These are phyloP conservation scores for Clonostachys sp. DNA, from an alignment of 2,329 filamentous ascomycete species.

Conservation along the genomic window DNA sequence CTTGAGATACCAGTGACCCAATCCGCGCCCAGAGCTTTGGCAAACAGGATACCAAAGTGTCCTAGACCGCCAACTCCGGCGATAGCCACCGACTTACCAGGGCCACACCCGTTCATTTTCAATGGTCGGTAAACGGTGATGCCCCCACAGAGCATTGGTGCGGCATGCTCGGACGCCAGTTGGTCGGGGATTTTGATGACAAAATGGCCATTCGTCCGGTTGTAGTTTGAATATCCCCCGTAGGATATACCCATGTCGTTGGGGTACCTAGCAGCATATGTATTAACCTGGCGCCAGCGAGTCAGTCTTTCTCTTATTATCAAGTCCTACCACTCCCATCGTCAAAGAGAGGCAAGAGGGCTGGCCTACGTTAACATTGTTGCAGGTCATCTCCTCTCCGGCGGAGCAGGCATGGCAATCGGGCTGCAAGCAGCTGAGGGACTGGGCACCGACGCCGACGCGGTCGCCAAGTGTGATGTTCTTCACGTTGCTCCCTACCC, in stretches of 20 bases:
- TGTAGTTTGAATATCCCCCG: conserved; percentile 2
- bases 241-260: neutral
- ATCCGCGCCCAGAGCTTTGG: conserved; percentile 61
- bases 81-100: conserved; percentile 62
- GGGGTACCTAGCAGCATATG: neutral
- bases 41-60: conserved; percentile 65
- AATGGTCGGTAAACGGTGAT: conserved; percentile 65
- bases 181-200: conserved; percentile 39
- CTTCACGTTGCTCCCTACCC: conserved; percentile 37
- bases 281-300: conserved; percentile 18
- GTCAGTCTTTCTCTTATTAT: conserved; percentile 21
- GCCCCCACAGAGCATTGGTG: conserved; percentile 68
- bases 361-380: too few relatives aligned
- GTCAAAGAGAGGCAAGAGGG: conserved; percentile 2
- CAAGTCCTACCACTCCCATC: too few relatives aligned
- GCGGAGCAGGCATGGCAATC: conserved; percentile 33
- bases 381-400: conserved; percentile 19
- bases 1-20: conserved; percentile 56
- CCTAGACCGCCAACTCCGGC: conserved; percentile 65
- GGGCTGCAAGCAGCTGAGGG: conserved; percentile 41
- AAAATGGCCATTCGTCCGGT: conserved; percentile 31
- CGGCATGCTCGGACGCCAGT: conserved; percentile 31
- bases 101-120: conserved; percentile 56
- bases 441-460: conserved; percentile 59
- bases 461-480: conserved; percentile 57